Conservation (phyloP, 2,329 filamentous ascomycete genomes). For the Colletotrichum limetticola region DNA sequence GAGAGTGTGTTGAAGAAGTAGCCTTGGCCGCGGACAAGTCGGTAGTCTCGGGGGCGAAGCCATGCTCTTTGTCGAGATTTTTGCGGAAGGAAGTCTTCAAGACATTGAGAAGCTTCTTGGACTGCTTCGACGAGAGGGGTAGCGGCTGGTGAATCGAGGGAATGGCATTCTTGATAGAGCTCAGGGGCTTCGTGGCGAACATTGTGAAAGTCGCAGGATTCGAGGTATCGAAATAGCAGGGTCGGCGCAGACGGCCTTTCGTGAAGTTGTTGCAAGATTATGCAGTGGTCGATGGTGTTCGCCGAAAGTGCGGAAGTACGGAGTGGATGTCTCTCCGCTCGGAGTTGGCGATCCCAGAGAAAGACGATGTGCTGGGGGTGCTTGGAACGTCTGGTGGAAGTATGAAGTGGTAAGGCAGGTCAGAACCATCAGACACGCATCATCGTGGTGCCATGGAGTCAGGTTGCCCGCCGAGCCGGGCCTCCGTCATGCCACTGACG, state of each 20-base stretch:
- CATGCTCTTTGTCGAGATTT: conserved; percentile 68
- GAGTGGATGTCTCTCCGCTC: neutral
- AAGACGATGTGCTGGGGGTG: neutral
- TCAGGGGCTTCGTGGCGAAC: conserved; percentile 49
- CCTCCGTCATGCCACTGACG: conserved; percentile 13
- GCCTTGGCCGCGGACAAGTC: conserved; percentile 29
- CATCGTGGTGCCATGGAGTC: conserved; percentile 11
- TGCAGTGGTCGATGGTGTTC: neutral
- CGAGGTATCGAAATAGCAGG: neutral
- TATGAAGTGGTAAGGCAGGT: neutral
- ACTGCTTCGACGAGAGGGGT: conserved; percentile 60
- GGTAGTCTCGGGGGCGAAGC: conserved; percentile 50
- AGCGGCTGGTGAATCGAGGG: conserved; percentile 63
- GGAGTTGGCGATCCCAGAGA: neutral
- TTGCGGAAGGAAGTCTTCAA: conserved; percentile 68
- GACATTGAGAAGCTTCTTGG: conserved; percentile 64
- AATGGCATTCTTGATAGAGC: conserved; percentile 53
- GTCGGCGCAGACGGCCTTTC: conserved; percentile 7
- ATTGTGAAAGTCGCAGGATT: conserved; percentile 38
- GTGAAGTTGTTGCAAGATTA: too few species aligned
- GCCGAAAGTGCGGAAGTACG: neutral
- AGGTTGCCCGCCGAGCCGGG: conserved; percentile 5
- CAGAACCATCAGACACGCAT: neutral
- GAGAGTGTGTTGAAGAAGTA: conserved; percentile 16
- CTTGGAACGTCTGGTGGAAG: neutral